Evolutionary conservation across 1,139 yeast species (phyloP), one percentile per base, ranked within the genome.

Genomic region (Citeromyces hawaiiensis): DNA sequence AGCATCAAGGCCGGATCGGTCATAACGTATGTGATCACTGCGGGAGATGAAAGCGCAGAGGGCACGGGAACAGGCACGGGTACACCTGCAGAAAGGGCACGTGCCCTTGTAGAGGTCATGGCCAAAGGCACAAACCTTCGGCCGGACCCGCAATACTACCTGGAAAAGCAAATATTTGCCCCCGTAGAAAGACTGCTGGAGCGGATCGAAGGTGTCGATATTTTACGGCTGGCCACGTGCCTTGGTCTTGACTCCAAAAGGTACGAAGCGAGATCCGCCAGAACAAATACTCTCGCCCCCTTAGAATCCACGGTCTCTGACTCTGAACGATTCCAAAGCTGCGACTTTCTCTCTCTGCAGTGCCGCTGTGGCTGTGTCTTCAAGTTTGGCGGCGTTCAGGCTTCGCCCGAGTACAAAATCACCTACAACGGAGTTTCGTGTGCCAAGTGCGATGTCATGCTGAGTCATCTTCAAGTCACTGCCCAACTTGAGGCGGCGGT

Each of bases 131-230:
- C 68, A 7, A 59, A 59, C 6, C 69, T 80, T 45, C 66, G 59
- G 44, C 87, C 93, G 2, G 98, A 93, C 58, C 70, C 85, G 1
- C 68, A 65, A 36, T 88, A 72, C 54, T 93, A 93, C 54, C 65
- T 88, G 49, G 94, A 82, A 47, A 83, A 85, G 55, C 99, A 93
- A 59, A 72, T 93, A 13, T 75, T 82, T 54, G 91, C 94, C 2
- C 97, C 97, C 1, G 79, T 91, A 11, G 94, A 86, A 54, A 79
- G 98, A 59, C 64, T 93, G 40, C 66, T 91, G 39, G 94, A 82
- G 48, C 74, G 82, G 47, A 79, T 93, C 42, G 94, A 86, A 46
- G 96, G 97, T 32, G 72, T 85, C 44, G 97, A 91, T 53, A 70
- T 79, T 54, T 74, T 77, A 38, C 70, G 94, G 47, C 67, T 91